Evolutionary conservation across 83 land plant species (phyloP).

Genomic region (Larix sibirica): DNA sequence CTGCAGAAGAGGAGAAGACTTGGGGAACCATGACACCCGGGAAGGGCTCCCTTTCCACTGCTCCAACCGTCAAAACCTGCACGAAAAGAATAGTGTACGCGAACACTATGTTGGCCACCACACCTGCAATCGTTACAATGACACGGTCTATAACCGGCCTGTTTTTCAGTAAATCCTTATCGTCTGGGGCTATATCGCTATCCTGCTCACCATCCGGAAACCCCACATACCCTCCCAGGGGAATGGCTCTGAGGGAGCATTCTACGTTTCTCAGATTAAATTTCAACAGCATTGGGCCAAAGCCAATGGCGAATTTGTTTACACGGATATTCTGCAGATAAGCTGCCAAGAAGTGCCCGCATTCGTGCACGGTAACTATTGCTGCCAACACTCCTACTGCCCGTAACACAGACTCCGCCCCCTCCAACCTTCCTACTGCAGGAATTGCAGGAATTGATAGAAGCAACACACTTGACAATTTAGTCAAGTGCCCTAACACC

Average conservation of each 20-base stretch:
- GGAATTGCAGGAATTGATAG: too few species aligned
- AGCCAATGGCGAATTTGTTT: slow-evolving; percentile 91
- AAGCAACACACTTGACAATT: too few species aligned
- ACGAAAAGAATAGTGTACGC: slow-evolving; percentile 76
- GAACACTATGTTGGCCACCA: slow-evolving; percentile 82
- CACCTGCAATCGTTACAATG: slow-evolving; percentile 92
- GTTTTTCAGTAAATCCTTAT: slow-evolving; percentile 78
- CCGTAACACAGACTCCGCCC: slow-evolving; percentile 9
- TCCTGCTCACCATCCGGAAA: slow-evolving; percentile 97
- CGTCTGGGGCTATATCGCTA: slow-evolving; percentile 73
- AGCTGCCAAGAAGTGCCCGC: slow-evolving; percentile 97
- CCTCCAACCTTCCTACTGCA: too few species aligned
- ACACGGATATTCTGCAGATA: slow-evolving; percentile 87
- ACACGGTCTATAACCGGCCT: slow-evolving; percentile 77
- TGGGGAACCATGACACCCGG: slow-evolving; percentile 87
- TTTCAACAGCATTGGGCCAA: slow-evolving; percentile 85
- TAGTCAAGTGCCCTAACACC: too few species aligned
- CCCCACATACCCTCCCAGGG: slow-evolving; percentile 93
- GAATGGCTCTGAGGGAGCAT: slow-evolving; percentile 89
- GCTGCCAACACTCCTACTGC: slow-evolving; percentile 87
- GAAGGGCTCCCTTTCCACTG: slow-evolving; percentile 69
- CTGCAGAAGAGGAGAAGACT: slow-evolving; percentile 72
- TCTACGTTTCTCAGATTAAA: slow-evolving; percentile 66
- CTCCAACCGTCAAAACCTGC: slow-evolving; percentile 82
- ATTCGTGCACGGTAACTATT: slow-evolving; percentile 87